phyloP scores from a whole-genome alignment of 2,329 filamentous ascomycete species.

The Amphichorda felina region DNA sequence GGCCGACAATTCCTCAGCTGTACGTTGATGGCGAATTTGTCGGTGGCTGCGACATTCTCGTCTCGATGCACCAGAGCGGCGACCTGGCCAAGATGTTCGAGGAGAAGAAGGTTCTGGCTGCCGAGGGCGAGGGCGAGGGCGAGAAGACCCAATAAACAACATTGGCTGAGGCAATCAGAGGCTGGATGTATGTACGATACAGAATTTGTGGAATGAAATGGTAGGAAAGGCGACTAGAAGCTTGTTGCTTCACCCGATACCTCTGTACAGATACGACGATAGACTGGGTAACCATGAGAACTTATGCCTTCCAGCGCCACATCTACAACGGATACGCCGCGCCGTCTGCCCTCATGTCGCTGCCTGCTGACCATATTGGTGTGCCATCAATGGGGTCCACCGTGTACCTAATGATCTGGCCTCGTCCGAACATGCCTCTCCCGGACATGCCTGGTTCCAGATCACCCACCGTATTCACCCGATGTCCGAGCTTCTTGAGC shows the following conservation, averaged over 20 bases:
- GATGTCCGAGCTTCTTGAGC: conserved; percentile 59
- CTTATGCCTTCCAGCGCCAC: not conserved
- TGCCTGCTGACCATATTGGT: conserved; percentile 76
- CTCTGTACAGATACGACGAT: conserved; percentile 10
- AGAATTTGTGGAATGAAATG: conserved; percentile 6
- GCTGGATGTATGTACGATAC: conserved; percentile 10
- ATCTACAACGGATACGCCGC: conserved; percentile 39
- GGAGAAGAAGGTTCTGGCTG: conserved; percentile 73
- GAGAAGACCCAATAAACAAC: not conserved
- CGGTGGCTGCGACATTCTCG: conserved; percentile 93
- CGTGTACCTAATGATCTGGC: conserved; percentile 74
- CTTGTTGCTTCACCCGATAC: conserved; percentile 6
- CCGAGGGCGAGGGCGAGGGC: conserved; percentile 20
- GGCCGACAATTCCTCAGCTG: conserved; percentile 96
- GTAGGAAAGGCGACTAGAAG: not conserved
- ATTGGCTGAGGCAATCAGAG: not conserved
- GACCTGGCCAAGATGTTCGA: conserved; percentile 85
- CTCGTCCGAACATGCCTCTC: conserved; percentile 67
- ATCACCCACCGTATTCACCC: conserved; percentile 56
- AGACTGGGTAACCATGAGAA: not conserved
- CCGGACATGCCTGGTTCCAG: conserved; percentile 63
- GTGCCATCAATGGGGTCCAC: conserved; percentile 56
- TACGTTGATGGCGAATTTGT: conserved; percentile 95
- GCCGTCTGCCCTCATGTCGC: conserved; percentile 80
- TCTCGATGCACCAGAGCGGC: conserved; percentile 95